Evolutionary conservation across 345 rosid genomes (phyloP).

Genomic region (Citrus hindsii): DNA sequence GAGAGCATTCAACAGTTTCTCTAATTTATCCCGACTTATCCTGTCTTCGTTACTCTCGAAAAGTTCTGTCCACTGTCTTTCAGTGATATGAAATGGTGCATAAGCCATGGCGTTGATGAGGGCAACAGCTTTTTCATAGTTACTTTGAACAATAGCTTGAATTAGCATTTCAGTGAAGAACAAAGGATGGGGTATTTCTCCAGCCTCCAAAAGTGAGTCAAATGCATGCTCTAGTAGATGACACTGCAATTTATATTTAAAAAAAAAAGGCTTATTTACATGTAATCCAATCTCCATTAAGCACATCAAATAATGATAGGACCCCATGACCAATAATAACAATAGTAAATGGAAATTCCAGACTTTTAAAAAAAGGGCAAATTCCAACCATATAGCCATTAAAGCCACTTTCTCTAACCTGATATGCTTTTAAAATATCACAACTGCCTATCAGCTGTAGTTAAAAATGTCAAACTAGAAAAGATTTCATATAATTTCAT

Average conservation of each 20-base stretch:
- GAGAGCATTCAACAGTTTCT: slow-evolving; percentile 47
- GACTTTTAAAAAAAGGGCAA: neutral
- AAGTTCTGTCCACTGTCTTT: slow-evolving; percentile 67
- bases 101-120: slow-evolving; percentile 57
- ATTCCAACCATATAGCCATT: neutral
- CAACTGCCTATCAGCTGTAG: neutral
- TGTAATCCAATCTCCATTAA: neutral
- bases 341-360: neutral
- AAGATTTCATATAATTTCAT: neutral
- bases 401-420: neutral
- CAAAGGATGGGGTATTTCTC: slow-evolving; percentile 67
- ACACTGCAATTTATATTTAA: slow-evolving; percentile 37
- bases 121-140: slow-evolving; percentile 57
- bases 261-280: slow-evolving; percentile 12
- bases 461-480: neutral
- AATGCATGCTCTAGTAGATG: slow-evolving; percentile 85
- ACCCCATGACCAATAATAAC: neutral
- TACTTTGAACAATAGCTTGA: slow-evolving; percentile 49
- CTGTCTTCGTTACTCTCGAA: slow-evolving; percentile 41
- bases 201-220: slow-evolving; percentile 66
- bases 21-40: slow-evolving; percentile 37
- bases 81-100: slow-evolving; percentile 78
- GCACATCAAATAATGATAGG: neutral
- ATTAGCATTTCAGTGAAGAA: slow-evolving; percentile 70
- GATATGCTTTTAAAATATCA: neutral